A percentile compares a stretch with the other conserved stretches of the same genome.
phyloP scores from a whole-genome alignment of 345 rosid species.

The Tarenaya hassleriana region DNA sequence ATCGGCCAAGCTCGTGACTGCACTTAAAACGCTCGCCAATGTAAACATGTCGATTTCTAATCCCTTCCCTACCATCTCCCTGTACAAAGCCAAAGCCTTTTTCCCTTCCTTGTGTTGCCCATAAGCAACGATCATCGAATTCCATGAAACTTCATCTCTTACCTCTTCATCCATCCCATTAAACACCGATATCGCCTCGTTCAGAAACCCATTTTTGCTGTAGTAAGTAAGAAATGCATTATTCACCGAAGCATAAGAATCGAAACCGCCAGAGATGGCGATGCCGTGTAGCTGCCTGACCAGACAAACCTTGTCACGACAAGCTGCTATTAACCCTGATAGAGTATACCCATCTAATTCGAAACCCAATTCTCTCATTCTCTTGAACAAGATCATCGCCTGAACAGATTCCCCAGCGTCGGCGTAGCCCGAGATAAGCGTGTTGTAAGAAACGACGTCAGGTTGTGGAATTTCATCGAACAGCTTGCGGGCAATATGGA shows the following conservation, averaged over 20 bases:
- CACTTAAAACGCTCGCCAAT: constrained; percentile 74
- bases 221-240: constrained; percentile 64
- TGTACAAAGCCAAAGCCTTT: constrained; percentile 57
- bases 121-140: constrained; percentile 80
- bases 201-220: constrained; percentile 55
- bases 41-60: constrained; percentile 67
- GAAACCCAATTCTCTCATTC: constrained; percentile 46
- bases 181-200: constrained; percentile 56
- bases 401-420: constrained; percentile 43
- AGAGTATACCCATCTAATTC: constrained; percentile 71
- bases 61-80: constrained; percentile 51
- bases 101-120: constrained; percentile 76
- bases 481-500: constrained; percentile 47
- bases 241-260: constrained; percentile 60
- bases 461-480: constrained; percentile 79
- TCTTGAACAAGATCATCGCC: constrained; percentile 43
- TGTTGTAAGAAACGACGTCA: constrained; percentile 71
- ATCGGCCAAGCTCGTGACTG: constrained; percentile 50
- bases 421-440: constrained; percentile 68
- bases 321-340: constrained; percentile 66
- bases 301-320: constrained; percentile 37
- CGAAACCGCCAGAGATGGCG: constrained; percentile 51
- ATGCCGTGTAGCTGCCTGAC: constrained; percentile 63
- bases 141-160: constrained; percentile 88
- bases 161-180: constrained; percentile 44